Base-by-base conservation (phyloP, 2,329 filamentous ascomycete genomes). In the Pestalotiopsis sp. region DNA sequence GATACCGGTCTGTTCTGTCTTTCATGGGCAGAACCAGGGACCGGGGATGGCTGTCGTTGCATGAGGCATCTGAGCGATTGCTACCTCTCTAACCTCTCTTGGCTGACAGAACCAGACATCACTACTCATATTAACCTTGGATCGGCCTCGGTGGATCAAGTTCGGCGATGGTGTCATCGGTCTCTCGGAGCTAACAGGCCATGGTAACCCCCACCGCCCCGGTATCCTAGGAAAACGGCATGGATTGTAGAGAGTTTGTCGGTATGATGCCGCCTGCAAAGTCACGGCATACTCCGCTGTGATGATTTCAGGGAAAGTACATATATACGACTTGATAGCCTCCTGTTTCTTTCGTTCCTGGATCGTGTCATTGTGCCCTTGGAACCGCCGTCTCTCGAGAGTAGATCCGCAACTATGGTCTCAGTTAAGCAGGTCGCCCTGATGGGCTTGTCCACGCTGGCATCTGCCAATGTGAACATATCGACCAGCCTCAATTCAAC, bases 381-480 rank as follows among this genome's bases (percentile, higher is more conserved):
- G 11, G 7, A 17, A n/a, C 1, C 20, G 14, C n/a, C 7, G 17
- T 52, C 1, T 52, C 45, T 52, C 20, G 1, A n/a, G 3, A n/a
- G 7, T 7, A n/a, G 31, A n/a, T 23, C 3, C 7, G n/a, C n/a
- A 23, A 9, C 4, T 0, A 52, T 52, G 45, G 45, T 52, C 45
- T 52, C 45, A n/a, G n/a, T 20, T n/a, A 52, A 52, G 45, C 45
- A 52, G 14, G 17, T 52, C 7, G 45, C 45, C 45, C 45, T 52
- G 1, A n/a, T 52, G 45, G 45, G 45, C 45, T 11, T 52, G 45
- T 52, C 45, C 17, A 52, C 89, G 87, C 74, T 90, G 87, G 72
- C 87, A 87, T 0, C 88, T 86, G 0, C 80, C 88, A n/a, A 88
- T 89, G 2, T 86, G 86, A 9, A 81, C 87, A 36, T 89, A 86